A percentile compares a stretch with the other conserved stretches of the same genome.
Evolutionary conservation across 805 yeast species (phyloP).

Genomic region (Schwanniomyces polymorphus): DNA sequence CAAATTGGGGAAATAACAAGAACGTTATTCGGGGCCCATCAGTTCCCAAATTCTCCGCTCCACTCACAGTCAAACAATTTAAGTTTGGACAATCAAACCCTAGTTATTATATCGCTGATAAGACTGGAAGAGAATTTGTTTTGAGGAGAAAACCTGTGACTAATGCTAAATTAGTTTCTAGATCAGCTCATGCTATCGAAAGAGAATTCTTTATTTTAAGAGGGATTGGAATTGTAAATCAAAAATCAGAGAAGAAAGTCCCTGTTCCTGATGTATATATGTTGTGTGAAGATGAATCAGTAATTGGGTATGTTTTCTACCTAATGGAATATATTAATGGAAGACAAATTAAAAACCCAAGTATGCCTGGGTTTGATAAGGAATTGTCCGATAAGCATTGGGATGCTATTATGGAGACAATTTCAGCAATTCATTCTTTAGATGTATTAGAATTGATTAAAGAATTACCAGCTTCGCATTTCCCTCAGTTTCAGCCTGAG

Average conservation of each 20-base stretch:
- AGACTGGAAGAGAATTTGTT: constrained; percentile 40
- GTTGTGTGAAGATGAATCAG: constrained; percentile 56
- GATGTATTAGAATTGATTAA: constrained; percentile 42
- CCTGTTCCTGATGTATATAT: constrained; percentile 56
- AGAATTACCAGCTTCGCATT: constrained; percentile 46
- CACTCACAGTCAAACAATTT: constrained; percentile 48
- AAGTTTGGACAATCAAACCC: constrained; percentile 67
- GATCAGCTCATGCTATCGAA: constrained; percentile 63
- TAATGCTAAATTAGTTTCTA: constrained; percentile 48
- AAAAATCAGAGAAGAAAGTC: constrained; percentile 27
- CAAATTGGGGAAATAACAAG: constrained; percentile 8
- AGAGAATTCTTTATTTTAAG: constrained; percentile 55
- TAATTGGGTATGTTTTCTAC: constrained; percentile 57
- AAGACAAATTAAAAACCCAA: constrained; percentile 54
- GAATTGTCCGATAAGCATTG: constrained; percentile 34
- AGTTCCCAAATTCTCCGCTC: constrained; percentile 22
- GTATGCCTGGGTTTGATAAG: constrained; percentile 35
- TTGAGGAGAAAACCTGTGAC: constrained; percentile 58
- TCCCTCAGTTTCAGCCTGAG: constrained; percentile 38
- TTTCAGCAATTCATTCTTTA: constrained; percentile 49
- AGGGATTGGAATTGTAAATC: constrained; percentile 30
- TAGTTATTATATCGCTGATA: constrained; percentile 51
- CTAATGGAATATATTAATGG: constrained; percentile 63
- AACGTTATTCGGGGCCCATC: constrained; percentile 22
- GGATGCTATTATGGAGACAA: constrained; percentile 49